Base-by-base conservation (phyloP, 306 rosid genomes). In the Myrica gale region DNA sequence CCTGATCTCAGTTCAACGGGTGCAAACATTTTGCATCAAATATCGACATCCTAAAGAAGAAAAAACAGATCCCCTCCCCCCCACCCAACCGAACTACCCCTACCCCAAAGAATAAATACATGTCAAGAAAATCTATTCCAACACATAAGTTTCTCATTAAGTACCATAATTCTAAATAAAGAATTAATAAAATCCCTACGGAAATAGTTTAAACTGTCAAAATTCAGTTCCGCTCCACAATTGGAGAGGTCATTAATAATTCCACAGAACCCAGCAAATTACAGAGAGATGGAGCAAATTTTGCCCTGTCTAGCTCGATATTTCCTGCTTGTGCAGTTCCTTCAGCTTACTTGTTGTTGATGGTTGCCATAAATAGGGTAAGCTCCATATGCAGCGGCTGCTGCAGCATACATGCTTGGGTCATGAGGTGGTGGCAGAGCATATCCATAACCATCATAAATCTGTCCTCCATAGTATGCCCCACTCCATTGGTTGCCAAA, bases 311-410 rank as follows among this genome's bases (percentile, higher is more conserved):
- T 72, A 55, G 80, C 50, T 42, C 75, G 69, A 76, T 58, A 10
- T 70, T 76, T 86, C 76, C 82, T 80, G 70, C 77, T 82, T 13
- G 45, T 55, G 84, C 81, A 76, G 76, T 77, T 79, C 76, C 77
- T 50, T 95, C 87, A 90, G 91, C 90, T 96, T 80, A 96, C 98
- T 87, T 92, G 98, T 78, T 96, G 98, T 76, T 92, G 98, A 84
- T 92, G 97, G 74, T 87, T 92, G 62, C 94, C 97, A 74, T 87
- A 92, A 45, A 92, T 52, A 10, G 98, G 93, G 82, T 96, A 96
- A 61, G 94, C 87, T 45, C 92, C 99, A 79, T 96, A 96, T 45
- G 97, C 87, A 11, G 92, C 87, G 13, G 78, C 45, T 3, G 82
- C 79, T 7, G 88, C 81, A 54, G 91, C 89, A 80, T 90, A 92